These are phyloP conservation scores for Cerrena zonata DNA, from an alignment of 1,284 basidiomycete genomes.

Conservation along the genomic window DNA sequence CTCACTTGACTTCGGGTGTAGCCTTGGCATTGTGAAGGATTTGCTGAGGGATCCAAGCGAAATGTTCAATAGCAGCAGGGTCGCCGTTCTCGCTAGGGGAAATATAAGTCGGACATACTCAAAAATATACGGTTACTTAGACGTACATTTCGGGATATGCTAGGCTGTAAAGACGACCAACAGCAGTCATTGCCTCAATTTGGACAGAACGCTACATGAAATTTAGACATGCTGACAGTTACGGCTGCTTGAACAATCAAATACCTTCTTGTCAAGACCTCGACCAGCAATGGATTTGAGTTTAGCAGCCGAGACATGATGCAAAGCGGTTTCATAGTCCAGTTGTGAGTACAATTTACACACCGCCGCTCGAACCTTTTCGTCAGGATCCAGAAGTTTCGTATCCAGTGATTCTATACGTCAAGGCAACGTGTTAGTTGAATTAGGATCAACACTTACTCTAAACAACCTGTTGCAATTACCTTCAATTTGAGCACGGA, in stretches of 20 bases:
- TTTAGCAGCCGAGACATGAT: constrained; percentile 67
- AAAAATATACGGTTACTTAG: background rate
- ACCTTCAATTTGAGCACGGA: constrained; percentile 71
- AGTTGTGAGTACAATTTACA: constrained; percentile 79
- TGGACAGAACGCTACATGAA: constrained; percentile 63
- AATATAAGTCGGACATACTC: constrained; percentile 6
- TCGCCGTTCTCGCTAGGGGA: constrained; percentile 72
- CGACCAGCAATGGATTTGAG: constrained; percentile 68
- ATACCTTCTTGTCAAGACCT: constrained; percentile 81
- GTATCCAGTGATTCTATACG: constrained; percentile 51
- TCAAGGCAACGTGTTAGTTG: constrained; percentile 4
- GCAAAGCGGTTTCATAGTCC: constrained; percentile 86
- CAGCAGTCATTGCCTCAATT: constrained; percentile 70
- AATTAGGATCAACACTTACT: too few species aligned
- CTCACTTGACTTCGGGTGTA: constrained; percentile 55
- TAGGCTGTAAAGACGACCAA: constrained; percentile 76
- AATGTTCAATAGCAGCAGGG: constrained; percentile 67
- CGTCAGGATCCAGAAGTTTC: constrained; percentile 84
- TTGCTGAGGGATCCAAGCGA: constrained; percentile 88
- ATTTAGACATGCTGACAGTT: constrained; percentile 1
- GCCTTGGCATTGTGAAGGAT: constrained; percentile 54
- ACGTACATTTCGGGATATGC: constrained; percentile 87
- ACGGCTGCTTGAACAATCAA: constrained; percentile 7
- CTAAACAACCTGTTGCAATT: too few species aligned
- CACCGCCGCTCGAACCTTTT: constrained; percentile 81